Evolutionary conservation across 768 basidiomycete species (phyloP).

Genomic region (Xanthoconium purpureum): DNA sequence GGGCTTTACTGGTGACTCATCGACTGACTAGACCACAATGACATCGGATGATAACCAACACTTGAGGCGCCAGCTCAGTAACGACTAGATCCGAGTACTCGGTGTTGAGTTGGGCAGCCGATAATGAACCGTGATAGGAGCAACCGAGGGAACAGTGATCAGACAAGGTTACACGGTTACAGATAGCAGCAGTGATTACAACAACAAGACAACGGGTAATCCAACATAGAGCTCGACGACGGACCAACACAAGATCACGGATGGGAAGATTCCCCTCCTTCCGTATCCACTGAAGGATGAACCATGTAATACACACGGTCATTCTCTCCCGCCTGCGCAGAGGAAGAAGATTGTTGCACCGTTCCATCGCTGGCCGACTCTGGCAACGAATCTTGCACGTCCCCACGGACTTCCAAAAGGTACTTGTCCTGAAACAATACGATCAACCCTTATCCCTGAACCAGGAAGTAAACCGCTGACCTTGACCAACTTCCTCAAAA

Average conservation of each 20-base stretch:
- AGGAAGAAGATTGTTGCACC: conserved; percentile 44
- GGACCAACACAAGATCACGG: conserved; percentile 9
- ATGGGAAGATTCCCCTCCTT: conserved; percentile 41
- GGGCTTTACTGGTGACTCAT: not conserved
- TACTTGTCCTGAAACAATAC: conserved; percentile 63
- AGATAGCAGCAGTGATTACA: conserved; percentile 3
- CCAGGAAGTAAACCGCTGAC: conserved; percentile 37
- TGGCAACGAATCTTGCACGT: conserved; percentile 75
- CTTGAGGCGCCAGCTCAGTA: not conserved
- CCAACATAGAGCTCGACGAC: conserved; percentile 12
- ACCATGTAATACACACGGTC: conserved; percentile 85
- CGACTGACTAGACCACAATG: not conserved
- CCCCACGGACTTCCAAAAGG: conserved; percentile 78
- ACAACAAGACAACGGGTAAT: conserved; percentile 2
- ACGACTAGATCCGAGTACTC: not conserved
- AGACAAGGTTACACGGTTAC: not conserved
- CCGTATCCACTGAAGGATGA: conserved; percentile 82
- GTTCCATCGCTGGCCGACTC: conserved; percentile 61
- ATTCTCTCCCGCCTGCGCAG: conserved; percentile 50
- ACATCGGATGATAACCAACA: not conserved
- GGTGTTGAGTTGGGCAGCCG: not conserved
- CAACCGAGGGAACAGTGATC: not conserved
- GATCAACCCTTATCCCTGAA: not conserved
- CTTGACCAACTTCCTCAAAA: conserved; percentile 87
- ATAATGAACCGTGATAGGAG: not conserved